Conservation (phyloP, 805 yeast species). For the Candida incommunis region DNA sequence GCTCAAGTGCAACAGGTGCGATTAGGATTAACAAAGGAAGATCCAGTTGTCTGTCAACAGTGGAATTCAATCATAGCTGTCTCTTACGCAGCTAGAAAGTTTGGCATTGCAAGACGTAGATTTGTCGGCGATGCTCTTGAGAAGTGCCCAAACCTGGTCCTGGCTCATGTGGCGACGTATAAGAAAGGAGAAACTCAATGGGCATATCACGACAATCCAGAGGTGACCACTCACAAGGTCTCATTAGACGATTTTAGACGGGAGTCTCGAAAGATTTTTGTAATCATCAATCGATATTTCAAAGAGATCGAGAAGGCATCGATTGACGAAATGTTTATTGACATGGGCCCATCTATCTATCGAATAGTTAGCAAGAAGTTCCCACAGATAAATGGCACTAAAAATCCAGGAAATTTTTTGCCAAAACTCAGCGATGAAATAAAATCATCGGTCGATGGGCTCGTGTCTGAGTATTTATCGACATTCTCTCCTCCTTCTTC, state of each 20-base stretch:
- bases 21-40: slow-evolving; percentile 45
- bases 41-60: slow-evolving; percentile 88
- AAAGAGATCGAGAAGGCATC: slow-evolving; percentile 81
- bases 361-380: slow-evolving; percentile 26
- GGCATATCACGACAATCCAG: slow-evolving; percentile 54
- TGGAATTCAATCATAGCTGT: slow-evolving; percentile 89
- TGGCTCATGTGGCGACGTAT: slow-evolving; percentile 91
- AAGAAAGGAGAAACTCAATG: slow-evolving; percentile 74
- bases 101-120: slow-evolving; percentile 71
- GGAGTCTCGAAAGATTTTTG: slow-evolving; percentile 67
- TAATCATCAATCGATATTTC: slow-evolving; percentile 46
- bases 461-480: slow-evolving; percentile 8
- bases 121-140: slow-evolving; percentile 47
- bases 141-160: slow-evolving; percentile 62
- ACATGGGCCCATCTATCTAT: slow-evolving; percentile 56
- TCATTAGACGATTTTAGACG: slow-evolving; percentile 83
- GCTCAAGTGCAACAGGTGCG: slow-evolving; percentile 87
- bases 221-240: slow-evolving; percentile 59
- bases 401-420: slow-evolving; percentile 17
- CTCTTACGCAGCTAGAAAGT: slow-evolving; percentile 63
- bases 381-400: slow-evolving; percentile 29
- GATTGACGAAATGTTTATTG: slow-evolving; percentile 85
- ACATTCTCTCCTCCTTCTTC: slow-evolving; percentile 18
- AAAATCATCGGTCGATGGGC: slow-evolving; percentile 5
- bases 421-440: slow-evolving; percentile 27